Evolutionary conservation across 768 basidiomycete genomes (phyloP).

Genomic region (Suillus decipiens): DNA sequence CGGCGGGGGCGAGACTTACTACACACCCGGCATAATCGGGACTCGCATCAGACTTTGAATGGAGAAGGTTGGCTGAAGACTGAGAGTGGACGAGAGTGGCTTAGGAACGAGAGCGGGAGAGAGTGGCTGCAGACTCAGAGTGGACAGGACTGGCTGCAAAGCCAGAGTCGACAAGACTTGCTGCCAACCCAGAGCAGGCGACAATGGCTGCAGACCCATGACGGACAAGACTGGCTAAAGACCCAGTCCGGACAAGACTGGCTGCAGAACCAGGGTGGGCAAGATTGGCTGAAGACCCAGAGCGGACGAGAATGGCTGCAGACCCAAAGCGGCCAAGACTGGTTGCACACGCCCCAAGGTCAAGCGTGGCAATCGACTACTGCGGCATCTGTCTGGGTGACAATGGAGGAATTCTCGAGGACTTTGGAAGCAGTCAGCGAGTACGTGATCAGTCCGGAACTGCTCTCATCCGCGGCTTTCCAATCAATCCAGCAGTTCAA

Average conservation of each 20-base stretch:
- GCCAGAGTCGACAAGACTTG: not conserved
- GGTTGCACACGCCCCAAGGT: not conserved
- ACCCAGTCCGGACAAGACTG: not conserved
- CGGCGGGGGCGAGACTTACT: not conserved
- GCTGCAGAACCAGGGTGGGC: not conserved
- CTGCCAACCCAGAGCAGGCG: not conserved
- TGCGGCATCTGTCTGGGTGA: not conserved
- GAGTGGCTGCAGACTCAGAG: not conserved
- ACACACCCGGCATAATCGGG: not conserved
- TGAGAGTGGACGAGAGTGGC: not conserved
- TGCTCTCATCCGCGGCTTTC: not conserved
- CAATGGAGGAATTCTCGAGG: not conserved
- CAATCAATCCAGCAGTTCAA: not conserved
- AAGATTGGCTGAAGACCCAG: not conserved
- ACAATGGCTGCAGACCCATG: not conserved
- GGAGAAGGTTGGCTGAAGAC: not conserved
- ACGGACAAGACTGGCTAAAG: not conserved
- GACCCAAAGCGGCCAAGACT: not conserved
- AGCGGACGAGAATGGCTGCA: not conserved
- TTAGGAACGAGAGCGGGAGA: not conserved
- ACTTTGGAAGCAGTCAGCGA: not conserved
- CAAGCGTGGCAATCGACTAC: slow-evolving; percentile 1
- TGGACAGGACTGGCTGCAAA: not conserved
- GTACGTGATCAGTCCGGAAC: not conserved
- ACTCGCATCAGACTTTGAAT: not conserved